Percentiles rank a stretch among this genome's conserved stretches.
Conservation (phyloP, 345 rosid species). For the Camelina neglecta region DNA sequence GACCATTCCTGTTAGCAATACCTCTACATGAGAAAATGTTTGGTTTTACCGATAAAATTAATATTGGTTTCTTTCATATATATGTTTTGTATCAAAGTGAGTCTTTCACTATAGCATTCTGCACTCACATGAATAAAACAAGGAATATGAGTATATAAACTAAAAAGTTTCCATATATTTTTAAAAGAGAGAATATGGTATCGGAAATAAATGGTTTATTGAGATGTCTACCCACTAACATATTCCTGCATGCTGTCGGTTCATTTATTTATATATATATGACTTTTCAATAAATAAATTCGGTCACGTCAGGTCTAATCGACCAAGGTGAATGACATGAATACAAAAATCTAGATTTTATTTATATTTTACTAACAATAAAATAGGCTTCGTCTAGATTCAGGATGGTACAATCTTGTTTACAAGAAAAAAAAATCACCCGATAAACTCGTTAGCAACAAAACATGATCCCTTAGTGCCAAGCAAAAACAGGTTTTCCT, state of each 20-base stretch:
- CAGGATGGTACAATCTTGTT: background rate
- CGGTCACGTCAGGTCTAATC: background rate
- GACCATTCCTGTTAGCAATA: slow-evolving; percentile 48
- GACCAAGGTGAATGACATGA: background rate
- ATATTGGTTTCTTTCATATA: background rate
- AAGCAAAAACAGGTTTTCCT: background rate
- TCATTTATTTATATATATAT: slow-evolving; percentile 2
- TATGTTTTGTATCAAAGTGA: slow-evolving; percentile 1
- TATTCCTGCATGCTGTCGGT: slow-evolving; percentile 1
- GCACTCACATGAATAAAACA: background rate
- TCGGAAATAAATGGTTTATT: background rate
- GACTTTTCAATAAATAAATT: too few relatives aligned
- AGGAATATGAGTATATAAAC: background rate
- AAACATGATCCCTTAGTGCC: slow-evolving; percentile 25
- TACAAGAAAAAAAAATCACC: too few relatives aligned
- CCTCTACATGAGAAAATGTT: background rate
- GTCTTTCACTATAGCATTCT: background rate
- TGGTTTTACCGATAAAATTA: background rate
- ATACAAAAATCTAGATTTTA: background rate
- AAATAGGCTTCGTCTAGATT: background rate
- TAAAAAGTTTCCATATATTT: background rate
- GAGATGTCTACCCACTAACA: slow-evolving; percentile 6
- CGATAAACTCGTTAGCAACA: background rate
- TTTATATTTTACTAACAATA: background rate
- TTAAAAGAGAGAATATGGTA: background rate